Percentiles rank a stretch among this genome's conserved stretches.
These are phyloP conservation scores for Xylaria polymorpha DNA, from an alignment of 2,329 filamentous ascomycete species.

Conservation along the genomic window DNA sequence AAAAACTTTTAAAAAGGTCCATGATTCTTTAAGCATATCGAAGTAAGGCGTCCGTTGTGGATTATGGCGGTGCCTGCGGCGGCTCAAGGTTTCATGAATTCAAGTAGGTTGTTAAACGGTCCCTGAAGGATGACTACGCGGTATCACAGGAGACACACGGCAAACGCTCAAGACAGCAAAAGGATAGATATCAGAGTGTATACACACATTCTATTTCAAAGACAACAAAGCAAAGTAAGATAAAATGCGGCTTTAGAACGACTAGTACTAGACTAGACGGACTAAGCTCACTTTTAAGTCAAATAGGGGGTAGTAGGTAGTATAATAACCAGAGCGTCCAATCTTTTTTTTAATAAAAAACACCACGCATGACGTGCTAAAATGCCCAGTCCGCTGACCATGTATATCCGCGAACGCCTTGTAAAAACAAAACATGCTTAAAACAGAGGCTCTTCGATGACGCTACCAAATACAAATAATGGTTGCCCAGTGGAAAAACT, in stretches of 20 bases:
- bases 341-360: constrained; percentile 23
- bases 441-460: constrained; percentile 23
- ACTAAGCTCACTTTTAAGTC: not conserved
- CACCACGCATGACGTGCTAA: not conserved
- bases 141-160: not conserved
- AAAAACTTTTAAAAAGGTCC: too few relatives aligned
- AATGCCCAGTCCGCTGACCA: constrained; percentile 14
- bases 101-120: not conserved
- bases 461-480: constrained; percentile 27
- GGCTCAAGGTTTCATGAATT: not conserved
- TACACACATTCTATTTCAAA: not conserved
- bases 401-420: constrained; percentile 34
- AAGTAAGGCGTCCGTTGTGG: not conserved
- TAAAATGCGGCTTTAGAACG: not conserved
- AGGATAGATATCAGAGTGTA: not conserved
- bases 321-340: constrained; percentile 22
- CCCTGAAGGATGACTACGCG: not conserved
- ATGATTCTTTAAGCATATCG: not conserved
- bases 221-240: not conserved
- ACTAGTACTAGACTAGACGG: not conserved
- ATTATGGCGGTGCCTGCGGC: not conserved
- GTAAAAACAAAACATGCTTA: constrained; percentile 15
- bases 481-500: constrained; percentile 39
- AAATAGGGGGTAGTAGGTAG: not conserved
- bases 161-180: not conserved